These are phyloP conservation scores for Cladobotryum mycophilum DNA, from an alignment of 2,329 filamentous ascomycete species.

Conservation along the genomic window DNA sequence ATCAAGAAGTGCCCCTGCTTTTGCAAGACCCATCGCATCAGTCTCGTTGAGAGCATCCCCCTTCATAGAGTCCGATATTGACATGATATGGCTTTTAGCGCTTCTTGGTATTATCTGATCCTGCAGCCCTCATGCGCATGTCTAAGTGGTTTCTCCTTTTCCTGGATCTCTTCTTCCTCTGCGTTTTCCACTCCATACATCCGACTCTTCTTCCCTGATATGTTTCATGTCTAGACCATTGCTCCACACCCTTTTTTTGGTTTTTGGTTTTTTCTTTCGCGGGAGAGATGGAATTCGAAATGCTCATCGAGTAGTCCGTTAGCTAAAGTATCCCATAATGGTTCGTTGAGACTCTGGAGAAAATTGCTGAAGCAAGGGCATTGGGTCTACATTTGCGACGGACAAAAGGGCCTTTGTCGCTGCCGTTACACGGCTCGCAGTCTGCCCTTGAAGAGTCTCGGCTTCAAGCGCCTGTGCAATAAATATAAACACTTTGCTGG, in stretches of 20 bases:
- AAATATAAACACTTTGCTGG: slow-evolving; percentile 74
- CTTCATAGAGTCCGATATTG: not conserved
- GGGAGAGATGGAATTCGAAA: not conserved
- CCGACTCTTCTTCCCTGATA: not conserved
- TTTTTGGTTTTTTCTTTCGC: not conserved
- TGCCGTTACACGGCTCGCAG: slow-evolving; percentile 66
- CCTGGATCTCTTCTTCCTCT: not conserved
- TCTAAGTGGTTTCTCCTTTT: not conserved
- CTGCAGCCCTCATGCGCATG: not conserved
- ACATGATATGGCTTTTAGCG: not conserved
- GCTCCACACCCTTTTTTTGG: not conserved
- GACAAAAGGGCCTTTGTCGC: slow-evolving; percentile 74
- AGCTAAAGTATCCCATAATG: slow-evolving; percentile 73
- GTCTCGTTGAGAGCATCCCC: not conserved
- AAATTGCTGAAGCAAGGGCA: slow-evolving; percentile 68
- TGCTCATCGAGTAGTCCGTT: slow-evolving; percentile 17
- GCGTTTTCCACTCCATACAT: not conserved
- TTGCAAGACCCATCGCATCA: not conserved
- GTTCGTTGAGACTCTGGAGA: slow-evolving; percentile 73
- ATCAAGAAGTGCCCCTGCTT: not conserved
- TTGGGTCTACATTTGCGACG: slow-evolving; percentile 67
- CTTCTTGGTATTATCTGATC: slow-evolving; percentile 1
- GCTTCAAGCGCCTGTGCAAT: slow-evolving; percentile 86
- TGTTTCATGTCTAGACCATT: not conserved
- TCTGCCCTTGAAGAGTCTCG: slow-evolving; percentile 81